Evolutionary conservation across 148 eudicot species (phyloP), one percentile per base, ranked within the genome.

Genomic region (Chenopodium suecicum): DNA sequence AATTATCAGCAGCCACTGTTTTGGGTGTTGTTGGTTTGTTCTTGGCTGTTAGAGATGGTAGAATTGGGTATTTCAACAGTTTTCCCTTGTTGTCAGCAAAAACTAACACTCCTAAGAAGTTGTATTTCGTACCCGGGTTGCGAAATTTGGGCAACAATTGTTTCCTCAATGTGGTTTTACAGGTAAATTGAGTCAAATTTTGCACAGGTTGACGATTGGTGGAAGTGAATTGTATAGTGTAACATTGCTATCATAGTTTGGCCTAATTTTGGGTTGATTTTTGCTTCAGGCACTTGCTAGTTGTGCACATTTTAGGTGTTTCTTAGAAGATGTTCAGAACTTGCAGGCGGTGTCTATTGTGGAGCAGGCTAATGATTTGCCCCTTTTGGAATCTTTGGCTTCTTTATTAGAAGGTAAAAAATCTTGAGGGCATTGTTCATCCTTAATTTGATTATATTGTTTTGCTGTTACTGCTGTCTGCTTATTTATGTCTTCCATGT

Each of bases 91-190:
- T 87, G 41, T 86, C 87, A 8, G 82, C 73, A n/a, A 62, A 46
- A 22, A 78, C 68, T 58, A 31, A n/a, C 68, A 69, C 82, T 46
- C 56, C 77, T 27, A 87, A 87, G 48, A 80, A 81, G 81, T 56
- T 63, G 54, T 82, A 64, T 84, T 80, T 85, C 14, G 92, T 95
- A 16, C 97, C 98, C 12, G 99, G 99, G 27, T 88, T 96, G 92
- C 86, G 87, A 29, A 96, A 96, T 87, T 88, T 94, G 12, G 99
- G 99, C 16, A 94, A 96, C 82, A 96, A 92, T 81, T 96, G 99
- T 68, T 96, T 96, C 84, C 83, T 96, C 32, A 96, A 96, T 92
- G 99, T 92, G 32, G 86, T 96, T 88, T 85, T 96, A 82, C 99
- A 96, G 99, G 99, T 95, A 86, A 74, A 14, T 16, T 25, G 3